Evolutionary conservation across 768 basidiomycete species (phyloP).

Genomic region (Tylopilus plumbeoviolaceoides): DNA sequence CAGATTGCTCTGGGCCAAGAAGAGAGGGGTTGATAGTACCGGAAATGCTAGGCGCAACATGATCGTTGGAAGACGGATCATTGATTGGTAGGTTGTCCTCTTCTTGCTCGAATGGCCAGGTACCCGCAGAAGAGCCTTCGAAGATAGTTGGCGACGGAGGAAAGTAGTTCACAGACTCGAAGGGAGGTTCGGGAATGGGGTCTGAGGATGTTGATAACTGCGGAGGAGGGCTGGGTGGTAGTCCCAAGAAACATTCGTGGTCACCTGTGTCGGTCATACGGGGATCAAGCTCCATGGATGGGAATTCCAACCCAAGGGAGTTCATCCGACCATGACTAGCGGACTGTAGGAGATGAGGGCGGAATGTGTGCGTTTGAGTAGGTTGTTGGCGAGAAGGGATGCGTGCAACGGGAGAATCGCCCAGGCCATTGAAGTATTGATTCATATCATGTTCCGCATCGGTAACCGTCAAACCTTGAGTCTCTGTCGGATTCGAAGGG

Average conservation of each 20-base stretch:
- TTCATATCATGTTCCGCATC: slow-evolving; percentile 25
- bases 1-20: slow-evolving; percentile 16
- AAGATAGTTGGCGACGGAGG: slow-evolving; percentile 6
- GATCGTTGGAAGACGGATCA: background rate
- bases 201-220: background rate
- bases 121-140: background rate
- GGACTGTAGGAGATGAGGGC: slow-evolving; percentile 5
- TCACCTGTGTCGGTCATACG: slow-evolving; percentile 4
- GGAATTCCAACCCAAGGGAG: slow-evolving; percentile 3
- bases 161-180: background rate
- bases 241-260: slow-evolving; percentile 23
- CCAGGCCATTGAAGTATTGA: slow-evolving; percentile 25
- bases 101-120: slow-evolving; percentile 11
- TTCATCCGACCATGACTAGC: background rate
- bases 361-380: slow-evolving; percentile 5
- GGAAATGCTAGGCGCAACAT: background rate
- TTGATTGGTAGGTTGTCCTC: background rate
- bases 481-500: background rate
- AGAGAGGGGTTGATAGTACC: slow-evolving; percentile 32
- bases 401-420: slow-evolving; percentile 19
- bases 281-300: slow-evolving; percentile 6
- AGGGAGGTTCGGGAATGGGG: background rate
- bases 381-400: background rate
- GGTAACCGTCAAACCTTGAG: background rate
- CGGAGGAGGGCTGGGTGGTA: slow-evolving; percentile 24